Evolutionary conservation across 164 flowering plant genomes (phyloP).

Genomic region (Hamamelis virginiana): DNA sequence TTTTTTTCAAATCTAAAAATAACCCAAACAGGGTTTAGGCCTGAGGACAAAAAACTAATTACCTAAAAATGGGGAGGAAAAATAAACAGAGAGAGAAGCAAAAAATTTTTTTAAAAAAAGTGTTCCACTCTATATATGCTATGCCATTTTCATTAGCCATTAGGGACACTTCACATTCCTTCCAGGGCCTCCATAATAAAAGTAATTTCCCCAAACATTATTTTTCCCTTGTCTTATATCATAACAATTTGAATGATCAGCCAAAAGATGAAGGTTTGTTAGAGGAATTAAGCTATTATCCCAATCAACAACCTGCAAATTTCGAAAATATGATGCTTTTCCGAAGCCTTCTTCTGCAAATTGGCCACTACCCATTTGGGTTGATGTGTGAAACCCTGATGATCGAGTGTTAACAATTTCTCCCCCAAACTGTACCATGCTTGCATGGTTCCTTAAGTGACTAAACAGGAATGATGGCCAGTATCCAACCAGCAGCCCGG

Average conservation of each 20-base stretch:
- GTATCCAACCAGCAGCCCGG: conserved; percentile 38
- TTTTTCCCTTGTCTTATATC: conserved; percentile 4
- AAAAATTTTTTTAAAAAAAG: conserved; percentile 2
- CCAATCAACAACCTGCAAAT: conserved; percentile 17
- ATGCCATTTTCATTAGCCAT: not conserved
- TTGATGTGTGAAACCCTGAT: conserved; percentile 32
- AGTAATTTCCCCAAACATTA: conserved; percentile 15
- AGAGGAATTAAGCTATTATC: conserved; percentile 4
- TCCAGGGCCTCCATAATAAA: conserved; percentile 26
- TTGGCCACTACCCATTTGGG: conserved; percentile 26
- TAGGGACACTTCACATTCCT: conserved; percentile 19
- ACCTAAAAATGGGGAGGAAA: conserved; percentile 15
- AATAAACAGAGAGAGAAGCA: conserved; percentile 1
- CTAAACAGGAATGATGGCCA: conserved; percentile 45
- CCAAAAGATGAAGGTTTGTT: not conserved
- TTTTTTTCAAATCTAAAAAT: conserved; percentile 1
- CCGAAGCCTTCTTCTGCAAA: conserved; percentile 19
- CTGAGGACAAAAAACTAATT: conserved; percentile 2
- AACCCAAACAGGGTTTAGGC: conserved; percentile 12
- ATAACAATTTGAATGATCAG: conserved; percentile 15
- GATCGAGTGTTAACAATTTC: conserved; percentile 32
- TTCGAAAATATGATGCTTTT: conserved; percentile 15
- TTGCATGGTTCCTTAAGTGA: conserved; percentile 31
- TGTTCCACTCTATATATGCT: conserved; percentile 9
- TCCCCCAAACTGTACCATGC: conserved; percentile 43